These are phyloP conservation scores for Lactarius akahatsu DNA, from an alignment of 768 basidiomycete species.

Conservation along the genomic window DNA sequence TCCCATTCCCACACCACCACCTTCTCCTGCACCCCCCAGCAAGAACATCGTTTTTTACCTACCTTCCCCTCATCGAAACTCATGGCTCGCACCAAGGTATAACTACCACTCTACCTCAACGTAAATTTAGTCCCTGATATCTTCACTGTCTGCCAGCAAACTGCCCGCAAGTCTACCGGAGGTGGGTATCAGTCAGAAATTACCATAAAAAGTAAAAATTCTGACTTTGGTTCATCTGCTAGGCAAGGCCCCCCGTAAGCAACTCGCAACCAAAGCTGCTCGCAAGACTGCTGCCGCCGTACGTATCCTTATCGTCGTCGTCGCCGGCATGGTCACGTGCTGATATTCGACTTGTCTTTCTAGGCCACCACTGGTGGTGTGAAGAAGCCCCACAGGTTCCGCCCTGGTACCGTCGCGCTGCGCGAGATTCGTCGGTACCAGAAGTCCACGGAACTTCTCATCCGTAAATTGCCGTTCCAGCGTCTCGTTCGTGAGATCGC, in stretches of 20 bases:
- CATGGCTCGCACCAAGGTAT: conserved; percentile 91
- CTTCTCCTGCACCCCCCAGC: conserved; percentile 24
- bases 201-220: conserved; percentile 30
- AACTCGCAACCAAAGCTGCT: conserved; percentile 94
- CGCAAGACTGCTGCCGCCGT: conserved; percentile 79
- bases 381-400: conserved; percentile 99
- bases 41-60: conserved; percentile 21
- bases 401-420: conserved; percentile 96
- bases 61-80: conserved; percentile 27
- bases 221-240: conserved; percentile 32
- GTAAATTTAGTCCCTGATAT: conserved; percentile 27
- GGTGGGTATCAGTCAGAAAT: conserved; percentile 53
- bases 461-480: conserved; percentile 99
- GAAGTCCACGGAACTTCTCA: conserved; percentile 97
- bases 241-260: conserved; percentile 92
- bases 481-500: conserved; percentile 95
- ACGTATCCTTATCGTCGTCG: conserved; percentile 39
- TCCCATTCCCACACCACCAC: conserved; percentile 25
- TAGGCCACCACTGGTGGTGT: conserved; percentile 90
- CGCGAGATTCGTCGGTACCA: conserved; percentile 99
- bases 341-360: conserved; percentile 9
- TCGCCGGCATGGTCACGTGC: conserved; percentile 31
- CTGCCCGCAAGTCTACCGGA: conserved; percentile 98
- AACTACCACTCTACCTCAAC: conserved; percentile 20
- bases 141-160: conserved; percentile 66